Percentiles rank a stretch among this genome's conserved stretches.
Conservation (phyloP, 2,329 filamentous ascomycete species). For the Cordyceps sp. region DNA sequence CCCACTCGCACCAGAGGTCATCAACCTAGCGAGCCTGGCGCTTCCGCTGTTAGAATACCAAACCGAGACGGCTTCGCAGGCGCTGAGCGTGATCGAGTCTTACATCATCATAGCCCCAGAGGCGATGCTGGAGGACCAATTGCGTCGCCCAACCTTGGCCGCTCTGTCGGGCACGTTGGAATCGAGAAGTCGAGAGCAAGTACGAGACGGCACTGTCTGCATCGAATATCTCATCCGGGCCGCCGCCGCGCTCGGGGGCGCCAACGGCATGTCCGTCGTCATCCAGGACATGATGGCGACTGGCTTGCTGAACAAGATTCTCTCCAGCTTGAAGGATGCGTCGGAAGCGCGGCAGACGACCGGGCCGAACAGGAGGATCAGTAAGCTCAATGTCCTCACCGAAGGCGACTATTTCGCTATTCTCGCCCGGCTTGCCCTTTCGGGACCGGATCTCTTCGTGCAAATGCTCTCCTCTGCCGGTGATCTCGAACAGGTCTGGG, state of each 20-base stretch:
- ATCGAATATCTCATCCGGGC: constrained; percentile 49
- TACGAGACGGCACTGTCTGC: constrained; percentile 39
- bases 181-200: constrained; percentile 38
- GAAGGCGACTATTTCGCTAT: constrained; percentile 78
- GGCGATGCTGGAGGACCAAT: constrained; percentile 42
- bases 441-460: constrained; percentile 53
- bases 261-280: constrained; percentile 43
- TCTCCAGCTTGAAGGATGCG: constrained; percentile 49
- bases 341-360: constrained; percentile 66
- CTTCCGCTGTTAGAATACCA: constrained; percentile 52
- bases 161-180: constrained; percentile 33
- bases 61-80: constrained; percentile 43
- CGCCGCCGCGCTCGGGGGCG: constrained; percentile 44
- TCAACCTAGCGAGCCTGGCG: constrained; percentile 43
- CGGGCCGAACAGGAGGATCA: constrained; percentile 57
- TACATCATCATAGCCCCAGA: constrained; percentile 56
- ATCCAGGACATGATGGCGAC: constrained; percentile 47
- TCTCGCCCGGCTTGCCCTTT: constrained; percentile 60
- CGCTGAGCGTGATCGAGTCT: constrained; percentile 48
- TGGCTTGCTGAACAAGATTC: constrained; percentile 44
- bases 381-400: constrained; percentile 55
- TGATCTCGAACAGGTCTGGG: constrained; percentile 34
- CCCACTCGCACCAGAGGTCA: constrained; percentile 43
- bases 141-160: constrained; percentile 30
- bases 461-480: constrained; percentile 33